Conservation (phyloP, 2,329 filamentous ascomycete genomes). For the Colletotrichum incanum region DNA sequence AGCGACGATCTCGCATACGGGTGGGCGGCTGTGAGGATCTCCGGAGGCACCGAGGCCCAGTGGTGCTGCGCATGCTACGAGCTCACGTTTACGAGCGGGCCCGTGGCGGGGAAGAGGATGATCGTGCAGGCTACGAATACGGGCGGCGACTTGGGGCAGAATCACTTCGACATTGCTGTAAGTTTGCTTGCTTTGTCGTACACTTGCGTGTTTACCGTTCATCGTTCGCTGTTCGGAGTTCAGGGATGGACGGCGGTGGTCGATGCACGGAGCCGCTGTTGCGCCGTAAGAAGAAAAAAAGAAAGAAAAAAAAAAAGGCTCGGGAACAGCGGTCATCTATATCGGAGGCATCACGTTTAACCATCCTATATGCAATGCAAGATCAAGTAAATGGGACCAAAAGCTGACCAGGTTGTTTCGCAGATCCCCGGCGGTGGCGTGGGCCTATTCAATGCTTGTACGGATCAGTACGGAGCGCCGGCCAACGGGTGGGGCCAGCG, state of each 20-base stretch:
- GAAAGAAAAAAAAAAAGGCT: too few relatives aligned
- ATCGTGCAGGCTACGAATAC: slow-evolving; percentile 75
- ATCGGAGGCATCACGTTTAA: background rate
- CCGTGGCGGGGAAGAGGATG: slow-evolving; percentile 71
- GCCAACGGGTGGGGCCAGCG: slow-evolving; percentile 68
- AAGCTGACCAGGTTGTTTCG: background rate
- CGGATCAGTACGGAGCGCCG: slow-evolving; percentile 61
- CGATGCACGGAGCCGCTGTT: too few relatives aligned
- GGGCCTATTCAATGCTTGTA: slow-evolving; percentile 64
- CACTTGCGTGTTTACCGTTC: background rate
- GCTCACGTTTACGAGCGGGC: slow-evolving; percentile 71
- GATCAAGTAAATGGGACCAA: background rate
- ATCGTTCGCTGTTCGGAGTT: background rate
- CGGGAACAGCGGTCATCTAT: background rate
- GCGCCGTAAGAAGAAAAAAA: too few relatives aligned
- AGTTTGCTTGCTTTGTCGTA: slow-evolving; percentile 40
- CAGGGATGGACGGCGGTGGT: background rate
- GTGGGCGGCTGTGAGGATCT: slow-evolving; percentile 67
- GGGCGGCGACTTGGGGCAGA: slow-evolving; percentile 66
- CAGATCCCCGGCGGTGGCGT: slow-evolving; percentile 68
- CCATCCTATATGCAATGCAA: background rate
- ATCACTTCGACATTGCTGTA: slow-evolving; percentile 69
- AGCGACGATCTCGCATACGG: slow-evolving; percentile 67
- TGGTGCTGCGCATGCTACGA: slow-evolving; percentile 73
- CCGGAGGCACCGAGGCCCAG: slow-evolving; percentile 58